Base-by-base conservation (phyloP, 257 asterid genomes). In the Solanum dulcamara region DNA sequence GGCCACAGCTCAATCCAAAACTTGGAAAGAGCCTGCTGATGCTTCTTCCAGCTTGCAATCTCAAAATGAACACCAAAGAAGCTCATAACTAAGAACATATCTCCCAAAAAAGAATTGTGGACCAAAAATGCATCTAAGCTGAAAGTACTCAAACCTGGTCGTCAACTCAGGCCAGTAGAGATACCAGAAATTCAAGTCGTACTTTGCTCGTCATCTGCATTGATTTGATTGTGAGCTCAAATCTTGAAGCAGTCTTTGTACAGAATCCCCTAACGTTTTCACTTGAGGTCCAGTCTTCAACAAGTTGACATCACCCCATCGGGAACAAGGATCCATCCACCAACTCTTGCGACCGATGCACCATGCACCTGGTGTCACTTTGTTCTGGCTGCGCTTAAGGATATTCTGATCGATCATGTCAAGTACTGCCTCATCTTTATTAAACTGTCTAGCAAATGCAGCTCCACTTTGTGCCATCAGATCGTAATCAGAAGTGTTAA, bases 311-410 rank as follows among this genome's bases (percentile, higher is more conserved):
- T 93, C 94, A 32, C 96, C 98, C 99, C 99, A 97, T 80, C 89
- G 91, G 1, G 98, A 91, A 75, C 99, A 97, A 7, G 99, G 99
- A 86, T 95, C 99, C 89, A 60, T 86, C 81, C 89, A 86, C 99
- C 98, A 92, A 81, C 87, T 90, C 86, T 67, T 88, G 53, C 93
- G 88, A 32, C 97, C 98, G 0, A 86, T 88, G 88, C 99, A 97
- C 99, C 99, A 97, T 10, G 98, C 95, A 7, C 99, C 99, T 0
- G 98, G 99, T 4, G 99, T 90, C 37, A 88, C 98, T 28, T 92
- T 88, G 86, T 95, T 92, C 12, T 84, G 90, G 38, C 90, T 93
- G 20, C 99, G 97, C 72, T 81, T 86, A 59, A 97, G 98, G 92
- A 97, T 91, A 24, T 91, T 88, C 77, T 84, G 71, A 67, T 97